Base-by-base conservation (phyloP, 139 green algal genomes). In the Chlorella sp. region DNA sequence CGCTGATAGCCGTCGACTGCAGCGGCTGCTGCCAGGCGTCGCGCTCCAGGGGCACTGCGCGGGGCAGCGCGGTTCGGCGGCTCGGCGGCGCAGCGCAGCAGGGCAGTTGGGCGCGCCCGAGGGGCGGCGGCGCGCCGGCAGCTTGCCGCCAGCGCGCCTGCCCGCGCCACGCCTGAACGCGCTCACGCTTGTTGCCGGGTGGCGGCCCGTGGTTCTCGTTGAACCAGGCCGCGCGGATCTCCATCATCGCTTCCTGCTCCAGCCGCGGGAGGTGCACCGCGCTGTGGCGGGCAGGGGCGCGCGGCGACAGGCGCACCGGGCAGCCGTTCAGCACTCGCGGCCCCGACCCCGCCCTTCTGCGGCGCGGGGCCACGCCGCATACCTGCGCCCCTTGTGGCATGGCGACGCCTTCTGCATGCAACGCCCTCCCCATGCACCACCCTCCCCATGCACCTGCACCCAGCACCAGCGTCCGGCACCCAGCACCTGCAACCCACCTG, bases 161-260 rank as follows among this genome's bases (percentile, higher is more conserved):
- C 45, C 29, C 4, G n/a, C n/a, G n/a, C n/a, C n/a, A n/a, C n/a
- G n/a, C n/a, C n/a, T 31, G 23, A 42, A 21, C 8, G 3, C 27
- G 19, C 81, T 83, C 66, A 93, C 89, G 61, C 56, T 90, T 92
- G 84, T 96, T 96, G 67, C 91, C 91, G n/a, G 83, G 74, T 15
- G 91, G 91, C 29, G 89, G 79, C 0, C 90, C 91, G 11, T 81
- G 86, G 29, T 79, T 79, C 71, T 91, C 82, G 51, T 91, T 74
- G 76, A 93, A 96, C 92, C 92, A 97, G 7, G 87, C 75, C 14
- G 87, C 71, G 3, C 90, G 66, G 1, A 93, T 77, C 8, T 71
- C 83, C 19, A 96, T 41, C 89, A 98, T 96, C 41, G 75, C 73
- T 29, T 89, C 46, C 79, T 97, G 93, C 77, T 98, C 89, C 50